A percentile compares a stretch with the other conserved stretches of the same genome.
Conservation (phyloP, 805 yeast species). For the Metschnikowia kofuensis region DNA sequence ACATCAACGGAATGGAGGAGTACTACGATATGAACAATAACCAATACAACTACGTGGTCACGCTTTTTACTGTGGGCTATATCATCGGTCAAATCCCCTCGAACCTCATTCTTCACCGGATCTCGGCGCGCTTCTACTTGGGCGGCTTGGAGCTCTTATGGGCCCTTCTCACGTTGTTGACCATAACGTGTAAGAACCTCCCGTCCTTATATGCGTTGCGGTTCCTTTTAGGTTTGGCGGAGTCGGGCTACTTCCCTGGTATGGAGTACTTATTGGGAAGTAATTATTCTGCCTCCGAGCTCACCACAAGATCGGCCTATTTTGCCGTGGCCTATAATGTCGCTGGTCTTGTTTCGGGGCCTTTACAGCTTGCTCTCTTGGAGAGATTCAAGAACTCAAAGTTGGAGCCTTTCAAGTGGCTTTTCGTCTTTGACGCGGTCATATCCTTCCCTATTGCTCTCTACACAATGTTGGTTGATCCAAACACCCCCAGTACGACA, state of each 20-base stretch:
- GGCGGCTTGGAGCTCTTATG: constrained; percentile 45
- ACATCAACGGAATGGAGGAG: constrained; percentile 19
- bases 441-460: constrained; percentile 33
- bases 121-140: constrained; percentile 42
- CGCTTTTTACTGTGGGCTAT: constrained; percentile 18
- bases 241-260: constrained; percentile 55
- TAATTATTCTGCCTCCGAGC: constrained; percentile 25
- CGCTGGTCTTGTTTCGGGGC: constrained; percentile 32
- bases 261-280: constrained; percentile 49
- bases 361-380: constrained; percentile 29
- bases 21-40: constrained; percentile 16
- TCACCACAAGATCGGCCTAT: constrained; percentile 28
- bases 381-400: constrained; percentile 20
- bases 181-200: constrained; percentile 21
- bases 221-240: constrained; percentile 38
- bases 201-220: constrained; percentile 16
- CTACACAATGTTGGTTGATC: constrained; percentile 32
- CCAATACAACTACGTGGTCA: constrained; percentile 18
- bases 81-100: constrained; percentile 18
- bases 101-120: constrained; percentile 32
- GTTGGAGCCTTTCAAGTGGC: constrained; percentile 32
- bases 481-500: constrained; percentile 36
- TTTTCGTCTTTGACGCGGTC: constrained; percentile 33
- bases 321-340: constrained; percentile 30
- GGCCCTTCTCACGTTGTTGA: constrained; percentile 32